These are phyloP conservation scores for Candida verbasci DNA, from an alignment of 805 yeast species.

Conservation along the genomic window DNA sequence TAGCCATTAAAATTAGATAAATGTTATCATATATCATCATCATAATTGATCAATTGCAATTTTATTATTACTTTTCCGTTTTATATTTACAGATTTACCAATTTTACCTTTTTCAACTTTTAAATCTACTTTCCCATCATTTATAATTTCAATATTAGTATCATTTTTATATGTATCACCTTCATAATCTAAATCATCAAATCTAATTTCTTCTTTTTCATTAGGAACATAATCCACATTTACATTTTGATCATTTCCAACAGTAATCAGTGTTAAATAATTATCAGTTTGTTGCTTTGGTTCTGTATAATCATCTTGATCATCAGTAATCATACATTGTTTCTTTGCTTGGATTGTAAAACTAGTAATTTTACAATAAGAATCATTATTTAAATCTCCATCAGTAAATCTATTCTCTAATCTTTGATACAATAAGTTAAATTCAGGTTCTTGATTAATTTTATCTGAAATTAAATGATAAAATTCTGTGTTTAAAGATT, in stretches of 20 bases:
- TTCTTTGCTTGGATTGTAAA: slow-evolving; percentile 17
- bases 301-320: slow-evolving; percentile 17
- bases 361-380: slow-evolving; percentile 17
- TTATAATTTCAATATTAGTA: background rate
- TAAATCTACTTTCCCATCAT: background rate
- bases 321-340: slow-evolving; percentile 18
- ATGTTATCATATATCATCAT: too few relatives aligned
- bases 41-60: background rate
- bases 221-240: slow-evolving; percentile 2
- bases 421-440: slow-evolving; percentile 6
- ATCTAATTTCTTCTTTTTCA: background rate
- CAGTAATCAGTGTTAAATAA: slow-evolving; percentile 10
- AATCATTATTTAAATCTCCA: slow-evolving; percentile 11
- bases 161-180: background rate
- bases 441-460: slow-evolving; percentile 25
- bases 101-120: background rate
- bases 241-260: background rate
- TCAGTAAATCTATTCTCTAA: slow-evolving; percentile 40
- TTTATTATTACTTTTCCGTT: background rate
- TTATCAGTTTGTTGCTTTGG: slow-evolving; percentile 11
- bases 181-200: background rate
- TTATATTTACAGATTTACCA: background rate
- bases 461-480: slow-evolving; percentile 43
- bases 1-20: too few relatives aligned
- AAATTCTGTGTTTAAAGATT: slow-evolving; percentile 65